Evolutionary conservation across 768 basidiomycete genomes (phyloP).

Genomic region (Pleurotus ostreatus): DNA sequence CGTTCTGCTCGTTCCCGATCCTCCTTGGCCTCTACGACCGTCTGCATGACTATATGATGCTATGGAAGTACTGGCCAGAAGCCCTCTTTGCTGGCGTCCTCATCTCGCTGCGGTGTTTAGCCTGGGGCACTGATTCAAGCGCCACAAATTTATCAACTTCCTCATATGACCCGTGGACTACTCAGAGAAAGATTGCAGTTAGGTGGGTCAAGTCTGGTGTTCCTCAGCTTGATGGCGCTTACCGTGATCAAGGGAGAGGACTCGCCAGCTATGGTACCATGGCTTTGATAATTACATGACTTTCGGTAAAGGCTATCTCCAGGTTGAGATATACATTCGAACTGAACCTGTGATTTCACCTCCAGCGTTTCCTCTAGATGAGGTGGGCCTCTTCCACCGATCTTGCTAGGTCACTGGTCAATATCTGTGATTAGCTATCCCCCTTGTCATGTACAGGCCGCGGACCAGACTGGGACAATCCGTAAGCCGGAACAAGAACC

Average conservation of each 20-base stretch:
- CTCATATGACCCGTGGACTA: conserved; percentile 38
- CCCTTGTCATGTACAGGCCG: conserved; percentile 84
- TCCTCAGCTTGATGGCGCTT: neutral
- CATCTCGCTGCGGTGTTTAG: conserved; percentile 21
- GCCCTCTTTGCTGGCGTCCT: conserved; percentile 37
- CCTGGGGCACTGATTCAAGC: conserved; percentile 7
- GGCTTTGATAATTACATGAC: conserved; percentile 88
- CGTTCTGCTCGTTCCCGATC: neutral
- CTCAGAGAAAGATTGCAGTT: conserved; percentile 49
- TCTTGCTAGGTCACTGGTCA: neutral
- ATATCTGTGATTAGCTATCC: conserved; percentile 50
- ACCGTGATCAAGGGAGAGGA: conserved; percentile 48
- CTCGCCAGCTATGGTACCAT: conserved; percentile 83
- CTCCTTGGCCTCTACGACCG: conserved; percentile 6
- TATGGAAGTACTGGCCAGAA: conserved; percentile 50
- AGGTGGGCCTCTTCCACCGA: conserved; percentile 40
- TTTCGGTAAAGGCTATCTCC: conserved; percentile 45
- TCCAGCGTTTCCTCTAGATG: conserved; percentile 81
- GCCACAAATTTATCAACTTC: conserved; percentile 29
- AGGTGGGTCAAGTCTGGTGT: conserved; percentile 37
- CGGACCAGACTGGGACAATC: conserved; percentile 84
- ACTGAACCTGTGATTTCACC: conserved; percentile 13
- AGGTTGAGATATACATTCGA: conserved; percentile 7
- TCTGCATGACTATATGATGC: conserved; percentile 40
- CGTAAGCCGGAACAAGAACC: conserved; percentile 42